Conservation (phyloP, 495 filamentous ascomycete species). For the Mytilinidion resinicola region DNA sequence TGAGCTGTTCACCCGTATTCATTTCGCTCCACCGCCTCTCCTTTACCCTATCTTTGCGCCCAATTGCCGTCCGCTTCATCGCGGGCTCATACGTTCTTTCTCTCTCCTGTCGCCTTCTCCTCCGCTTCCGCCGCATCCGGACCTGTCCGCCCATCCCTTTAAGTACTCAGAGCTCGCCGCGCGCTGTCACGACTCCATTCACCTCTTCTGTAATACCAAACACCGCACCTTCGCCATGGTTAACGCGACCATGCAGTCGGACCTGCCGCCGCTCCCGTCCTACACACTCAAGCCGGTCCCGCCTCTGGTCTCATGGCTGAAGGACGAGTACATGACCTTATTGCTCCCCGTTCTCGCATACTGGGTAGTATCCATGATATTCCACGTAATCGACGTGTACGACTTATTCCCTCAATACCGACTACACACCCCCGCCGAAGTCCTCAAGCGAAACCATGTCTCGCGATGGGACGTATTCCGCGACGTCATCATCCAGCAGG, state of each 20-base stretch:
- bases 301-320: conserved; percentile 67
- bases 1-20: too few species aligned
- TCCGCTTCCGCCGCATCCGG: neutral
- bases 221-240: conserved; percentile 33
- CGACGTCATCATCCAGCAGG: conserved; percentile 82
- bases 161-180: neutral
- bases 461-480: conserved; percentile 72
- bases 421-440: conserved; percentile 84
- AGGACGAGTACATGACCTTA: conserved; percentile 70
- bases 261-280: conserved; percentile 69
- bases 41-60: too few species aligned
- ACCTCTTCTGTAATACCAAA: neutral
- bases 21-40: too few species aligned
- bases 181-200: neutral
- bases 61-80: too few species aligned
- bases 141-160: neutral
- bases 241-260: conserved; percentile 37
- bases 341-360: conserved; percentile 77
- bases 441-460: conserved; percentile 79
- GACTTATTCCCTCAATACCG: conserved; percentile 82
- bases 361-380: conserved; percentile 80
- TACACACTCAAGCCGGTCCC: conserved; percentile 62
- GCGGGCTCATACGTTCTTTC: neutral
- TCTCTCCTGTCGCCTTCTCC: neutral
- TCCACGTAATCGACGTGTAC: conserved; percentile 74